Conservation (phyloP, 2,329 filamentous ascomycete species). For the Xylaria hypoxylon region DNA sequence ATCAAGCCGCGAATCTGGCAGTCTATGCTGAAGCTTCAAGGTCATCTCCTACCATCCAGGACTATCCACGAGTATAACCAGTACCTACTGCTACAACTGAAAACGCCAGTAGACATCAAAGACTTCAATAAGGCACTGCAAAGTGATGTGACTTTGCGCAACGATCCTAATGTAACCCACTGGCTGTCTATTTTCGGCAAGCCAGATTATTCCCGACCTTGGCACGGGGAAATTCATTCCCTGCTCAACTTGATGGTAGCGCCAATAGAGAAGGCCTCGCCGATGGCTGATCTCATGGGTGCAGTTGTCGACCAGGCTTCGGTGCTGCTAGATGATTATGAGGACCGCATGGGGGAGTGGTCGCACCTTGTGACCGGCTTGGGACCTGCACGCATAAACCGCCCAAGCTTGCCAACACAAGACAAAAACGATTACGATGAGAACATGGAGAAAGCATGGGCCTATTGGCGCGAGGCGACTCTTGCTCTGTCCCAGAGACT, state of each 20-base stretch:
- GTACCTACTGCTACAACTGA: constrained; percentile 18
- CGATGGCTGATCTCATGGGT: constrained; percentile 1
- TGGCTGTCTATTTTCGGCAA: constrained; percentile 32
- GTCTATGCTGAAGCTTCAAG: constrained; percentile 14
- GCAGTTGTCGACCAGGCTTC: constrained; percentile 26
- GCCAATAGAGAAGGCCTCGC: constrained; percentile 17
- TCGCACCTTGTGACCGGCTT: constrained; percentile 17
- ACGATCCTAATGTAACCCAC: constrained; percentile 27
- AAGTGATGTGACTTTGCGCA: constrained; percentile 25
- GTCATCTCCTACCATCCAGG: constrained; percentile 20
- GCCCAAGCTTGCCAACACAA: neutral
- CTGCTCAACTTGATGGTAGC: constrained; percentile 19
- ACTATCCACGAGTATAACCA: constrained; percentile 28
- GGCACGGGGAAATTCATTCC: neutral
- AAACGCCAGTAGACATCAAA: constrained; percentile 8
- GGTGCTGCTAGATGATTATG: constrained; percentile 34
- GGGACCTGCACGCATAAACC: constrained; percentile 1
- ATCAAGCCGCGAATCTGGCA: constrained; percentile 29
- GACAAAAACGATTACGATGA: neutral
- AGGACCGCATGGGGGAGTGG: constrained; percentile 21
- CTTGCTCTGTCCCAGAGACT: constrained; percentile 12
- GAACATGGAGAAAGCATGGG: constrained; percentile 20
- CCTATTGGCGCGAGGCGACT: constrained; percentile 13
- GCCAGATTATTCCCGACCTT: neutral
- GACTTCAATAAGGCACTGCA: constrained; percentile 16